Evolutionary conservation across 768 basidiomycete genomes (phyloP).

Genomic region (Glaciozyma antarctica): DNA sequence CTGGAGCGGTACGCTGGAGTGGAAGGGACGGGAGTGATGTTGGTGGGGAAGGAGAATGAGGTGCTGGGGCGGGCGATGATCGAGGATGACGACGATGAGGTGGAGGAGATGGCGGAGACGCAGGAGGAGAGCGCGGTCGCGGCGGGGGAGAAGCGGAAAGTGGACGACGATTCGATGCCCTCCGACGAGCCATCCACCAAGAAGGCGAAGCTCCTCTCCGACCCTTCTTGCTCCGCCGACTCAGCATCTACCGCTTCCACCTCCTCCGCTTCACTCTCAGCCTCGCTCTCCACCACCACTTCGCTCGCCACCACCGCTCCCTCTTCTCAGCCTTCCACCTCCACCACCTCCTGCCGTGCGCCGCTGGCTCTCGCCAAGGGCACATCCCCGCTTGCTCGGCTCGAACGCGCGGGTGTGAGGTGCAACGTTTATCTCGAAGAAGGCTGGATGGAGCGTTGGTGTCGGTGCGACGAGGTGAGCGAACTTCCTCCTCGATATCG

Average conservation of each 20-base stretch:
- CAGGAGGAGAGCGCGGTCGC: not conserved
- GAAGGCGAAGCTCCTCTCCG: not conserved
- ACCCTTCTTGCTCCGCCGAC: not conserved
- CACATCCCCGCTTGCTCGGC: conserved; percentile 2
- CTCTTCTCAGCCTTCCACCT: not conserved
- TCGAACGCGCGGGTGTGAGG: conserved; percentile 4
- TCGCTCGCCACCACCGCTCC: not conserved
- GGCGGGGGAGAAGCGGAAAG: conserved; percentile 10
- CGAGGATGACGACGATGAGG: conserved; percentile 4
- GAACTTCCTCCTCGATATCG: not conserved
- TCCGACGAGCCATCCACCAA: not conserved
- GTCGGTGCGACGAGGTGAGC: conserved; percentile 30
- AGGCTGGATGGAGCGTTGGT: conserved; percentile 28
- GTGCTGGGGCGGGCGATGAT: conserved; percentile 1
- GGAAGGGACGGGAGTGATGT: conserved; percentile 13
- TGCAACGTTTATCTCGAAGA: conserved; percentile 31
- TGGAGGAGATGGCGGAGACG: conserved; percentile 2
- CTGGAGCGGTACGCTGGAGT: conserved; percentile 24
- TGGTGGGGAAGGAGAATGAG: conserved; percentile 2
- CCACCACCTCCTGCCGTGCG: not conserved
- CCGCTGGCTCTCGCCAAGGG: not conserved
- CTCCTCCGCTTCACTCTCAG: not conserved
- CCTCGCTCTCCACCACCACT: not conserved
- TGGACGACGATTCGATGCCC: not conserved
- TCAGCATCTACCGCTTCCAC: not conserved